phyloP scores from a whole-genome alignment of 805 yeast genomes.

The Candida ovalis region DNA sequence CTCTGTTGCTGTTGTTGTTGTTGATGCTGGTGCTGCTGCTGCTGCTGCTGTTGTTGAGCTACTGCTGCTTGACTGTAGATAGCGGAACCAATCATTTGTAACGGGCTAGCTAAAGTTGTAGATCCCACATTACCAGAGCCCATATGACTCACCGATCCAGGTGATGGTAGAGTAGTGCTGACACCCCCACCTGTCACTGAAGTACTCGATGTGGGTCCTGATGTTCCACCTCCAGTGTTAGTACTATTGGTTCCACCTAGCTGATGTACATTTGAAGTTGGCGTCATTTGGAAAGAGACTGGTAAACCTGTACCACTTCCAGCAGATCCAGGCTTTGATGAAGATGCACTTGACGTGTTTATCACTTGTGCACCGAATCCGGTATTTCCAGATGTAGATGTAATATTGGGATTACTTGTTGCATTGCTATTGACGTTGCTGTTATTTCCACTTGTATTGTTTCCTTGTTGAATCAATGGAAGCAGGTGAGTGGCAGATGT shows the following conservation, averaged over 20 bases:
- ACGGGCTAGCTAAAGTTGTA: conserved; percentile 18
- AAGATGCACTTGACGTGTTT: neutral
- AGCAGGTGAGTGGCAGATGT: conserved; percentile 26
- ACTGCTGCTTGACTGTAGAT: conserved; percentile 21
- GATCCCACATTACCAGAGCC: neutral
- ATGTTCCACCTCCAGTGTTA: neutral
- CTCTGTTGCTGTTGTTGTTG: neutral
- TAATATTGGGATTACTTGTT: neutral
- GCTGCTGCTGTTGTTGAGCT: conserved; percentile 11
- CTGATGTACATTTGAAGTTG: neutral
- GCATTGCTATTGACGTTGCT: conserved; percentile 9
- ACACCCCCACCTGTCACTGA: neutral
- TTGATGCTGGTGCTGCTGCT: neutral
- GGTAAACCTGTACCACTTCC: conserved; percentile 1
- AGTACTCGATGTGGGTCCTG: neutral
- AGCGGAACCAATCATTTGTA: conserved; percentile 26
- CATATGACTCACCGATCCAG: neutral
- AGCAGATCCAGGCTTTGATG: neutral
- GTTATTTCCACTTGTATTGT: conserved; percentile 3
- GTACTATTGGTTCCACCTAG: neutral
- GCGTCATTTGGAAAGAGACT: neutral
- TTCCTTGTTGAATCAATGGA: conserved; percentile 11
- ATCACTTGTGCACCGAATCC: too few species aligned
- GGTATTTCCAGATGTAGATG: neutral
- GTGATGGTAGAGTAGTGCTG: neutral